Evolutionary conservation across 495 filamentous ascomycete genomes (phyloP).

Genomic region (Talaromyces ruber): DNA sequence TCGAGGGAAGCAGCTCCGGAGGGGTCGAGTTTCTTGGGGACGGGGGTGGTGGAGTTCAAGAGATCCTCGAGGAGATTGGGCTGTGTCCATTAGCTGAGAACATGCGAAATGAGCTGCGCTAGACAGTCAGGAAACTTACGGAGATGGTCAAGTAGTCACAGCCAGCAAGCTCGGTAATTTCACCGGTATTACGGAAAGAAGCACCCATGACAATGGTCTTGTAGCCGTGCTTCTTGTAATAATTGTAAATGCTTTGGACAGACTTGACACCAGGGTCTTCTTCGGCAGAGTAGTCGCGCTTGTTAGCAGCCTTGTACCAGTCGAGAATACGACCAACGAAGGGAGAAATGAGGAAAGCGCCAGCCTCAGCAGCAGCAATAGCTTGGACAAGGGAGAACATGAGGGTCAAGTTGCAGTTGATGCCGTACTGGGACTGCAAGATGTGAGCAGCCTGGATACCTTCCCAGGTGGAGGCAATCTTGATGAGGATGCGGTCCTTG

Average conservation of each 20-base stretch:
- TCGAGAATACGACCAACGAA: slow-evolving; percentile 99
- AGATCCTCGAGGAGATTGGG: slow-evolving; percentile 92
- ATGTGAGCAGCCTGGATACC: slow-evolving; percentile 95
- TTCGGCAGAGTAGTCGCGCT: slow-evolving; percentile 79
- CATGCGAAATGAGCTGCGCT: not conserved
- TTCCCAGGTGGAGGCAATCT: slow-evolving; percentile 63
- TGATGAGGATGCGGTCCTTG: slow-evolving; percentile 76
- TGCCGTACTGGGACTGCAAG: slow-evolving; percentile 83
- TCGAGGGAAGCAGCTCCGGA: slow-evolving; percentile 54
- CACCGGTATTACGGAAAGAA: slow-evolving; percentile 89
- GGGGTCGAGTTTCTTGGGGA: slow-evolving; percentile 90
- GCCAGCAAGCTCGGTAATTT: slow-evolving; percentile 96
- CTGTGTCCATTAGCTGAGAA: slow-evolving; percentile 26
- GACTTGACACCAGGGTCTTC: slow-evolving; percentile 97
- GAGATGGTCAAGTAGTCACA: slow-evolving; percentile 99
- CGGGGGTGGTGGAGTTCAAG: slow-evolving; percentile 64
- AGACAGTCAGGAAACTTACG: slow-evolving; percentile 38
- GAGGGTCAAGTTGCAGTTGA: slow-evolving; percentile 98
- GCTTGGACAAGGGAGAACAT: slow-evolving; percentile 97
- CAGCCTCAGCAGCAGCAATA: slow-evolving; percentile 92
- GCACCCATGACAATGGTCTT: slow-evolving; percentile 99
- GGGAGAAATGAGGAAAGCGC: slow-evolving; percentile 96
- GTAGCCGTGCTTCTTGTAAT: slow-evolving; percentile 99
- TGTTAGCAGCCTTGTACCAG: slow-evolving; percentile 95
- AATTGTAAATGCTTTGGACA: slow-evolving; percentile 96